phyloP scores from a whole-genome alignment of 2,329 filamentous ascomycete species.

The Pyrenochaeta sp. region DNA sequence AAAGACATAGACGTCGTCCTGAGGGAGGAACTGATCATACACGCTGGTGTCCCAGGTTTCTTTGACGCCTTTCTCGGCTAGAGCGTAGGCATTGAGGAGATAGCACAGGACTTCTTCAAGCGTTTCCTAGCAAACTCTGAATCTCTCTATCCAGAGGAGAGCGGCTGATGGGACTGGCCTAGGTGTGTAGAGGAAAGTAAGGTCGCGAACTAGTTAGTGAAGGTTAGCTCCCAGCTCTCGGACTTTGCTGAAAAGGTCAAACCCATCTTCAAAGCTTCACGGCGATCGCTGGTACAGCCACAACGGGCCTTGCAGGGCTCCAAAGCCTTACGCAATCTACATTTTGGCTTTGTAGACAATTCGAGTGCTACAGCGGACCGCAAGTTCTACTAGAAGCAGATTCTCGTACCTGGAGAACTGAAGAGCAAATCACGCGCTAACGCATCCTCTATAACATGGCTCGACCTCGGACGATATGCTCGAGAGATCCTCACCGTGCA shows the following conservation, averaged over 20 bases:
- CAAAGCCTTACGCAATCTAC: slow-evolving; percentile 30
- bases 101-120: slow-evolving; percentile 23
- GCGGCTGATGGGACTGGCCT: slow-evolving; percentile 29
- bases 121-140: slow-evolving; percentile 28
- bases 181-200: slow-evolving; percentile 26
- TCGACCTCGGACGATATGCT: slow-evolving; percentile 54
- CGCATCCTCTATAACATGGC: slow-evolving; percentile 37
- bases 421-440: slow-evolving; percentile 56
- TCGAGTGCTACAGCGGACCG: slow-evolving; percentile 20
- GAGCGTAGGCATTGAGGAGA: slow-evolving; percentile 15
- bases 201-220: slow-evolving; percentile 29
- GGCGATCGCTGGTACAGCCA: slow-evolving; percentile 24
- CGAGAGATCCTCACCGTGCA: slow-evolving; percentile 52
- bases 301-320: slow-evolving; percentile 30
- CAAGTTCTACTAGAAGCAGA: slow-evolving; percentile 49
- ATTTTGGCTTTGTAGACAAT: slow-evolving; percentile 33
- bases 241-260: slow-evolving; percentile 21
- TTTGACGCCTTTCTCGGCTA: slow-evolving; percentile 28
- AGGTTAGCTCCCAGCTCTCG: slow-evolving; percentile 22
- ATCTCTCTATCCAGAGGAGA: slow-evolving; percentile 25
- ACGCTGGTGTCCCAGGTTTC: slow-evolving; percentile 31
- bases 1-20: slow-evolving; percentile 26
- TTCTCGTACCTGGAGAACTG: slow-evolving; percentile 56
- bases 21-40: slow-evolving; percentile 26
- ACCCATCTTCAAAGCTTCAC: slow-evolving; percentile 13